phyloP scores from a whole-genome alignment of 352 stramenopile species.

The Phytopythium oedochilum region DNA sequence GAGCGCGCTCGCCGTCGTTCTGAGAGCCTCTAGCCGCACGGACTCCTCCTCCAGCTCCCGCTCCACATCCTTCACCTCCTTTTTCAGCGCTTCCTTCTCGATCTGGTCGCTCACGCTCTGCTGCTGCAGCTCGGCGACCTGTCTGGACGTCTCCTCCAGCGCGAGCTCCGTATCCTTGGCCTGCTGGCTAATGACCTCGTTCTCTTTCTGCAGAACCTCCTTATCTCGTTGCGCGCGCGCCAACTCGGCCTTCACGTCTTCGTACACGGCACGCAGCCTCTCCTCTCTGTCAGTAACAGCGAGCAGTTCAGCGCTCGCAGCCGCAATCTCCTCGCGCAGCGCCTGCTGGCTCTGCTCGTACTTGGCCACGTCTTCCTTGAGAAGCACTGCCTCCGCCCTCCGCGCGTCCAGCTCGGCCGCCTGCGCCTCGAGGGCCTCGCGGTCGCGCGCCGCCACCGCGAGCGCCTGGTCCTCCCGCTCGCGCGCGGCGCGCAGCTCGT shows the following conservation, averaged over 20 bases:
- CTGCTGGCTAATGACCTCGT: background rate
- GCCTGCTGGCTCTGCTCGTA: background rate
- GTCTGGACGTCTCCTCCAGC: conserved; percentile 16
- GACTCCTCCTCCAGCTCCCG: conserved; percentile 1
- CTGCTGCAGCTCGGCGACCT: conserved; percentile 4
- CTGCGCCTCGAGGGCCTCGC: conserved; percentile 14
- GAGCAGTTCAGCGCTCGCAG: background rate
- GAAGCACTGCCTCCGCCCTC: conserved; percentile 5
- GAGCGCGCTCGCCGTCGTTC: conserved; percentile 18
- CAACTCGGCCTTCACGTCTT: background rate
- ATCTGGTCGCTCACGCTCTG: conserved; percentile 6
- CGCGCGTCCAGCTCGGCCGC: conserved; percentile 7
- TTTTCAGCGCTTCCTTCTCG: conserved; percentile 1
- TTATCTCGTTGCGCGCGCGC: background rate
- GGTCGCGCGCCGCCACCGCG: conserved; percentile 15
- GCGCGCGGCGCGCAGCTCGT: conserved; percentile 13
- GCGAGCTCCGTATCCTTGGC: conserved; percentile 21
- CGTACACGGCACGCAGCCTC: background rate
- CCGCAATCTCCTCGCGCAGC: background rate
- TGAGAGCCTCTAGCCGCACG: conserved; percentile 3
- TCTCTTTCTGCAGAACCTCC: background rate
- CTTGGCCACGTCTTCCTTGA: background rate
- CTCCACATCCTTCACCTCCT: background rate
- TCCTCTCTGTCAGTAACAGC: background rate
- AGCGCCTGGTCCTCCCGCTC: conserved; percentile 19